Evolutionary conservation across 2,329 filamentous ascomycete species (phyloP).

Genomic region (Saccharata proteae): DNA sequence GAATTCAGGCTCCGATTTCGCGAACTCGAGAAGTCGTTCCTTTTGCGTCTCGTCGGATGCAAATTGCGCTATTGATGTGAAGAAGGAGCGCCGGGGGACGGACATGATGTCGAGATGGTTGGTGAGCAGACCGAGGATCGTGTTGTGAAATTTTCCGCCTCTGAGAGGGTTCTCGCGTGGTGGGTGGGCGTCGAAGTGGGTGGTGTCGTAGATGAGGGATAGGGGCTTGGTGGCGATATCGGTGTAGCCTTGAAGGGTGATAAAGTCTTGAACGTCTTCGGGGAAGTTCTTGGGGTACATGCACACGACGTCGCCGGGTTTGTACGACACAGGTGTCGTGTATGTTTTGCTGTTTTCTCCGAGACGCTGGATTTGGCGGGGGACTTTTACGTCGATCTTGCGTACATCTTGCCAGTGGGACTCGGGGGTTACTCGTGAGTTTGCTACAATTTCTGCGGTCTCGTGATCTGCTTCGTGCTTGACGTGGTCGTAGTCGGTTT

Average conservation of each 20-base stretch:
- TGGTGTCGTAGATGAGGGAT: conserved; percentile 32
- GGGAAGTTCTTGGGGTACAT: conserved; percentile 83
- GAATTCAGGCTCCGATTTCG: conserved; percentile 51
- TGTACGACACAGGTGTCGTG: conserved; percentile 31
- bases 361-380: conserved; percentile 9
- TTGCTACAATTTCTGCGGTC: conserved; percentile 48
- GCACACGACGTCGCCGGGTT: conserved; percentile 67
- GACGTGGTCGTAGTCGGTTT: conserved; percentile 4
- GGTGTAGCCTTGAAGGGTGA: conserved; percentile 69
- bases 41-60: conserved; percentile 60
- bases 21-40: conserved; percentile 71
- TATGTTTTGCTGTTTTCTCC: background rate
- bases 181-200: conserved; percentile 20
- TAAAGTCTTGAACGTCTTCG: conserved; percentile 64
- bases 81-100: conserved; percentile 79
- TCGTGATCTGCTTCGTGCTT: conserved; percentile 17
- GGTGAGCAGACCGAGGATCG: conserved; percentile 49
- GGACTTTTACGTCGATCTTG: conserved; percentile 50
- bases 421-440: conserved; percentile 59
- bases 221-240: conserved; percentile 58
- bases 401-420: conserved; percentile 93
- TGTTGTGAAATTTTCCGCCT: conserved; percentile 21
- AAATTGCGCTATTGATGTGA: conserved; percentile 65
- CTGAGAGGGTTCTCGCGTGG: conserved; percentile 26
- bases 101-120: conserved; percentile 82